phyloP scores from a whole-genome alignment of 208 protist genomes.

The Willaertia magna region DNA sequence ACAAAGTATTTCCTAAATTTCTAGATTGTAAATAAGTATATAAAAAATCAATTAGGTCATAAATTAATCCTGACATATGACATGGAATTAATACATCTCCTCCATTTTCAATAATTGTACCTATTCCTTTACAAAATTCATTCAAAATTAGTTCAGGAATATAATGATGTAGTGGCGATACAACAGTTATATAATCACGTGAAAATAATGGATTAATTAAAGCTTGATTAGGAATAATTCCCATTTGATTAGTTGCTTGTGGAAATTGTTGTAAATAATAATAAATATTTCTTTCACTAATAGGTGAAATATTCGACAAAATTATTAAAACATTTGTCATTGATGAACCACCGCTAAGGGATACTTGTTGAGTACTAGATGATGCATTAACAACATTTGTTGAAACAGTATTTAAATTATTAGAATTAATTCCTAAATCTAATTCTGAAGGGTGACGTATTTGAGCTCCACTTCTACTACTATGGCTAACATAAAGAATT shows the following conservation, averaged over 20 bases:
- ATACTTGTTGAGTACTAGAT: neutral
- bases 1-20: neutral
- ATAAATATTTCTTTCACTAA: neutral
- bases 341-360: neutral
- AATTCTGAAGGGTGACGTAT: neutral
- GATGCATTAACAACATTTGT: neutral
- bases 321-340: neutral
- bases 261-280: neutral
- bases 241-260: neutral
- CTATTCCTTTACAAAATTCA: neutral
- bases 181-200: neutral
- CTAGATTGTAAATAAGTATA: neutral
- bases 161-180: neutral
- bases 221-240: neutral
- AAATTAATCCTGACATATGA: neutral
- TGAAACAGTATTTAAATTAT: neutral
- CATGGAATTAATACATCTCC: slow-evolving; percentile 1
- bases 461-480: neutral
- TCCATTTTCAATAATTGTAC: neutral
- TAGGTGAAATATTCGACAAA: neutral
- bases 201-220: neutral
- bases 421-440: too few species aligned
- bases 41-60: slow-evolving; percentile 10
- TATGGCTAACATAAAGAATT: neutral
- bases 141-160: neutral